Percentiles rank a stretch among this genome's conserved stretches.
phyloP scores from a whole-genome alignment of 2,329 filamentous ascomycete species.

The Nemania serpens region DNA sequence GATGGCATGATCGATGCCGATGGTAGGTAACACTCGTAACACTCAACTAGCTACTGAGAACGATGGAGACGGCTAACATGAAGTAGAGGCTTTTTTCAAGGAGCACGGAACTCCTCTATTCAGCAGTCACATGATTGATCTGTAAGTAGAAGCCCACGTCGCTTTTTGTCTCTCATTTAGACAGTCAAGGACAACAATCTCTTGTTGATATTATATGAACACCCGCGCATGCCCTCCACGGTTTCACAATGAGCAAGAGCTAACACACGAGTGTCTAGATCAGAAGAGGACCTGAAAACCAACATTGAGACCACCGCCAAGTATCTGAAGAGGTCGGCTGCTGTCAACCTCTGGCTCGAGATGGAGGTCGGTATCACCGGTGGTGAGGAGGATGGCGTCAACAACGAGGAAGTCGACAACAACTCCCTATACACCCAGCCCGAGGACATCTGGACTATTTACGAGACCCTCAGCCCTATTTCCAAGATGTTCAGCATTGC shows the following conservation, averaged over 20 bases:
- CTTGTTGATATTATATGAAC: not conserved
- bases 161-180: not conserved
- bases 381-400: constrained; percentile 97
- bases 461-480: constrained; percentile 82
- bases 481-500: constrained; percentile 97
- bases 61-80: constrained; percentile 46
- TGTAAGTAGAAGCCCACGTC: constrained; percentile 50
- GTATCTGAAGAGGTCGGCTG: constrained; percentile 92
- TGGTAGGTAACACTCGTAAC: constrained; percentile 19
- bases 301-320: constrained; percentile 91
- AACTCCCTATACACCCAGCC: constrained; percentile 95
- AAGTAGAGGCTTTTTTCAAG: constrained; percentile 86
- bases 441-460: constrained; percentile 91
- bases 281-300: constrained; percentile 85
- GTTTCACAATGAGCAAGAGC: not conserved
- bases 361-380: constrained; percentile 90
- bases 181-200: not conserved
- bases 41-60: not conserved
- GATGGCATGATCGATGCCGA: constrained; percentile 71
- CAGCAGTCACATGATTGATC: constrained; percentile 97
- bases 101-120: constrained; percentile 88
- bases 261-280: constrained; percentile 15
- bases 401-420: constrained; percentile 98
- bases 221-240: not conserved
- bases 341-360: constrained; percentile 99